Percentiles rank a stretch among this genome's conserved stretches.
phyloP scores from a whole-genome alignment of 495 filamentous ascomycete genomes.

The Neurospora sp. region DNA sequence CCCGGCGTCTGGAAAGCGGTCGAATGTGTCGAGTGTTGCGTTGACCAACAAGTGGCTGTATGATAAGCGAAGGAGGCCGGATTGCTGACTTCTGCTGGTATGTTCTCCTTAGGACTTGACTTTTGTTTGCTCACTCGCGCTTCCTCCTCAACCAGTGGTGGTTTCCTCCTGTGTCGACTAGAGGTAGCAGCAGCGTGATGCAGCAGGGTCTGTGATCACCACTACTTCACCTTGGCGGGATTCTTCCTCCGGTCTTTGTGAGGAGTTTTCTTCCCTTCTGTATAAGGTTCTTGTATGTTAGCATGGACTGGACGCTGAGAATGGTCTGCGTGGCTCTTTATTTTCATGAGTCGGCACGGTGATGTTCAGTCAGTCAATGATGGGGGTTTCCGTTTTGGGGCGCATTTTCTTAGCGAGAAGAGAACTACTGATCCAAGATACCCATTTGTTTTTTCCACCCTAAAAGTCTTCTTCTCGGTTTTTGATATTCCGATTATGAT shows the following conservation, averaged over 20 bases:
- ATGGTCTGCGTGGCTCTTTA: background rate
- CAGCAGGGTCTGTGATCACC: conserved; percentile 10
- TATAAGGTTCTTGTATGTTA: background rate
- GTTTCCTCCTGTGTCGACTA: conserved; percentile 8
- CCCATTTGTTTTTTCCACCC: background rate
- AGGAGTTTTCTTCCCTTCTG: background rate
- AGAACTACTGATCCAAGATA: background rate
- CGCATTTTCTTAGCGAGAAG: background rate
- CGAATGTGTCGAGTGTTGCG: conserved; percentile 58
- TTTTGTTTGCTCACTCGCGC: background rate
- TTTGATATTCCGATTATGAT: background rate
- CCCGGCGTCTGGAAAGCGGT: conserved; percentile 55
- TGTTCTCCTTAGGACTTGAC: background rate
- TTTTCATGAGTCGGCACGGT: background rate
- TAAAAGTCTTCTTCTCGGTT: background rate
- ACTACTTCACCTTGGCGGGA: background rate
- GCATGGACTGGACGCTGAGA: background rate
- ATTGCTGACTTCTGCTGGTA: background rate
- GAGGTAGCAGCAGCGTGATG: conserved; percentile 24
- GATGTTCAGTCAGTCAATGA: background rate
- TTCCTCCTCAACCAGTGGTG: background rate
- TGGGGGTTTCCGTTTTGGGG: background rate
- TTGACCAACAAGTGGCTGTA: conserved; percentile 91
- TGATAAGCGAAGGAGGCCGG: conserved; percentile 50
- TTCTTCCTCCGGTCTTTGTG: background rate